phyloP scores from a whole-genome alignment of 352 stramenopile genomes.

The Phytopythium cucurbitacearum region DNA sequence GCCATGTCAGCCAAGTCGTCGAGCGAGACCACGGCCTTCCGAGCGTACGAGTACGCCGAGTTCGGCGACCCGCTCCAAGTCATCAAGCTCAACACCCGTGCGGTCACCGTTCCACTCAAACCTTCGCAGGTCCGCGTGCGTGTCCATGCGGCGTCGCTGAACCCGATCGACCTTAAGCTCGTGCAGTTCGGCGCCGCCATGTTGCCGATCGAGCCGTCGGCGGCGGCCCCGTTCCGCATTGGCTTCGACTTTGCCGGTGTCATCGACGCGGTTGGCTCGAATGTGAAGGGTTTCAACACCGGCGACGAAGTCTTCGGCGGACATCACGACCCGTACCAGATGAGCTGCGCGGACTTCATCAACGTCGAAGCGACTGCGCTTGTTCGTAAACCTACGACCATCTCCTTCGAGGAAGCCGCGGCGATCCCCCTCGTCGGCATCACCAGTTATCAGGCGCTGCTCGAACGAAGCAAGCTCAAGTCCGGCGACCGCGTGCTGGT shows the following conservation, averaged over 20 bases:
- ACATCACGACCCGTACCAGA: constrained; percentile 4
- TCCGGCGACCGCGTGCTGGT: constrained; percentile 28
- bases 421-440: constrained; percentile 18
- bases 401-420: constrained; percentile 33
- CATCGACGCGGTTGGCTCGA: constrained; percentile 9
- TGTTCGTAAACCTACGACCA: constrained; percentile 30
- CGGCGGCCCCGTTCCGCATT: constrained; percentile 3
- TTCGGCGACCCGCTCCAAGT: constrained; percentile 20
- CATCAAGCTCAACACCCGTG: constrained; percentile 18
- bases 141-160: constrained; percentile 20
- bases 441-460: constrained; percentile 33
- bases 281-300: constrained; percentile 14
- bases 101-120: constrained; percentile 13
- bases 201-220: too few relatives aligned
- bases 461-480: constrained; percentile 12
- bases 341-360: constrained; percentile 30
- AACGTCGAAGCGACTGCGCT: constrained; percentile 19
- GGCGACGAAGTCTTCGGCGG: constrained; percentile 18
- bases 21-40: background rate
- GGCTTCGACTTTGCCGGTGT: constrained; percentile 13
- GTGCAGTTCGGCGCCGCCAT: constrained; percentile 5
- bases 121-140: constrained; percentile 25
- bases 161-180: constrained; percentile 25
- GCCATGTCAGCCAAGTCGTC: too few relatives aligned
- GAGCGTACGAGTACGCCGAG: constrained; percentile 11